phyloP scores from a whole-genome alignment of 75 land plant genomes.

The Picea glauca region DNA sequence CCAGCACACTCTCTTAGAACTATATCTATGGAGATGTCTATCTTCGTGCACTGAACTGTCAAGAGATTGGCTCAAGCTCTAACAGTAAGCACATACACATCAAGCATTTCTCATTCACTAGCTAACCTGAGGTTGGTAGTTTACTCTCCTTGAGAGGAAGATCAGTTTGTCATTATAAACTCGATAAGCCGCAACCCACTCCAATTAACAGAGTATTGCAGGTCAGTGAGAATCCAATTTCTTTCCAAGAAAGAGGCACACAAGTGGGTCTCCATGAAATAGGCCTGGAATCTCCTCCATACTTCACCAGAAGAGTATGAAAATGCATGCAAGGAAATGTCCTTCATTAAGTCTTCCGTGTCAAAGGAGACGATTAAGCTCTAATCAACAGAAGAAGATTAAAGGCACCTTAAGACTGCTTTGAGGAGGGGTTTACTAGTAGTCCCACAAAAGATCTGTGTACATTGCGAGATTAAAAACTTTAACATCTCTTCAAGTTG shows the following conservation, averaged over 20 bases:
- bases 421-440: background rate
- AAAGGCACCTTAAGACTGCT: background rate
- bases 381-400: background rate
- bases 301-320: background rate
- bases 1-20: background rate
- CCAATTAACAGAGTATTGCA: background rate
- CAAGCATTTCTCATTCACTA: background rate
- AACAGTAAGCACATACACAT: background rate
- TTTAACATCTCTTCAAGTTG: background rate
- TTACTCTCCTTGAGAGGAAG: background rate
- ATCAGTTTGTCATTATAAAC: conserved; percentile 5
- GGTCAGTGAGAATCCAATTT: background rate
- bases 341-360: background rate
- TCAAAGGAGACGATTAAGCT: conserved; percentile 2
- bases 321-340: background rate
- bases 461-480: background rate
- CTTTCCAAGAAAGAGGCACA: background rate
- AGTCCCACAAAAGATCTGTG: background rate
- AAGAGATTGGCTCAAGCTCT: background rate
- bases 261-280: background rate
- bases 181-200: background rate
- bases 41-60: background rate
- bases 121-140: conserved; percentile 2
- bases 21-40: background rate
- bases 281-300: background rate